These are phyloP conservation scores for Phytopythium helicoides DNA, from an alignment of 352 stramenopile species.

Conservation along the genomic window DNA sequence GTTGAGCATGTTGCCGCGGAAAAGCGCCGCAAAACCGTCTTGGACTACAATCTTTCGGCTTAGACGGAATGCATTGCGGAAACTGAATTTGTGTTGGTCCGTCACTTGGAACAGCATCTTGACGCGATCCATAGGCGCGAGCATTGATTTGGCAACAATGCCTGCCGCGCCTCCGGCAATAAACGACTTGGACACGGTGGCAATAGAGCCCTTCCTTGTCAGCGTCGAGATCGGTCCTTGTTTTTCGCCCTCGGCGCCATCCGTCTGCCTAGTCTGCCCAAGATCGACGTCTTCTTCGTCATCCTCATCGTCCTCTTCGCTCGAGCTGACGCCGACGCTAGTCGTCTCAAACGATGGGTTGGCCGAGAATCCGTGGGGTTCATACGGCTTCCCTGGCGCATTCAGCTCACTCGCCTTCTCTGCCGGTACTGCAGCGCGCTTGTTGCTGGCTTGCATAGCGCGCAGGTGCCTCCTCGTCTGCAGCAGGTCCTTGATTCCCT, in stretches of 20 bases:
- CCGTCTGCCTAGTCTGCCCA: neutral
- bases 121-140: constrained; percentile 77
- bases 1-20: constrained; percentile 74
- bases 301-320: constrained; percentile 2
- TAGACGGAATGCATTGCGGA: constrained; percentile 64
- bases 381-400: neutral
- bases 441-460: too few species aligned
- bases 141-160: constrained; percentile 70
- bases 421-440: neutral
- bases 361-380: constrained; percentile 5
- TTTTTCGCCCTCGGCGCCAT: neutral
- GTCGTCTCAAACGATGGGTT: constrained; percentile 4
- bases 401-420: neutral
- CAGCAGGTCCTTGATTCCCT: constrained; percentile 32
- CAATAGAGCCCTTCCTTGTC: constrained; percentile 40
- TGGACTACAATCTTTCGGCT: constrained; percentile 65
- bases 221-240: neutral
- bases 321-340: neutral
- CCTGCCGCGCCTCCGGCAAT: constrained; percentile 66
- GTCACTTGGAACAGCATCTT: constrained; percentile 89
- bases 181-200: constrained; percentile 83
- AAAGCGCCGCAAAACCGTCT: constrained; percentile 69
- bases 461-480: constrained; percentile 14
- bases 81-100: constrained; percentile 66
- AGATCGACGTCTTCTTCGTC: neutral